Conservation (phyloP, 163 green algal genomes). For the Volvox carteri region DNA sequence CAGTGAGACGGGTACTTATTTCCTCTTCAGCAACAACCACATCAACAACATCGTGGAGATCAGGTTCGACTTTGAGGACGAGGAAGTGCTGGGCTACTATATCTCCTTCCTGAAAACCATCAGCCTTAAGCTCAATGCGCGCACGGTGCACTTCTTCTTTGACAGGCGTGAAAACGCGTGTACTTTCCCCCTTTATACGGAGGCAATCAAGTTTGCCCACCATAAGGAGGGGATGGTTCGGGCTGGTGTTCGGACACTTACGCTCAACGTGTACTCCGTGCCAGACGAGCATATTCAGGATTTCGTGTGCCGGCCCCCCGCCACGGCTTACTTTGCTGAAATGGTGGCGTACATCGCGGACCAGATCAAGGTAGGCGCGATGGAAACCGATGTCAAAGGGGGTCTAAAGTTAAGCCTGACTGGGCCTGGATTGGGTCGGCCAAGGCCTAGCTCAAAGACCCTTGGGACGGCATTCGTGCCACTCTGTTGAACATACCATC, state of each 20-base stretch:
- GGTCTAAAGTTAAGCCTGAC: too few species aligned
- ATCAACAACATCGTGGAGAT: conserved; percentile 95
- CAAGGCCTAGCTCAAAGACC: neutral
- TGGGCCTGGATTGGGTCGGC: neutral
- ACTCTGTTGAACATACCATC: too few species aligned
- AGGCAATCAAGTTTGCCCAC: conserved; percentile 93
- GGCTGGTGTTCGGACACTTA: conserved; percentile 91
- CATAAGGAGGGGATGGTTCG: conserved; percentile 95
- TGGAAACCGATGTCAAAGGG: neutral
- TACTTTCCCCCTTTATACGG: conserved; percentile 95
- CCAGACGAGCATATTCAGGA: conserved; percentile 77
- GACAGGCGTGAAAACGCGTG: conserved; percentile 36
- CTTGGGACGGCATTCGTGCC: conserved; percentile 38
- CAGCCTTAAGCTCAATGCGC: conserved; percentile 90
- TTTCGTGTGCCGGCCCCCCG: conserved; percentile 78
- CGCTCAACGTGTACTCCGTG: conserved; percentile 95
- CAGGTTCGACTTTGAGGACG: conserved; percentile 93
- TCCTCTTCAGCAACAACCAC: conserved; percentile 98
- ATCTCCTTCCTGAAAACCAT: conserved; percentile 98
- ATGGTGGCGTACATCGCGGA: conserved; percentile 80
- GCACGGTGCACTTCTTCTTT: conserved; percentile 97
- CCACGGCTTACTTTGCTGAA: conserved; percentile 80
- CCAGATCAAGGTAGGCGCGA: conserved; percentile 78
- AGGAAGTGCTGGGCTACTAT: conserved; percentile 98
- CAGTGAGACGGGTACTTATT: conserved; percentile 93